Evolutionary conservation across 345 rosid species (phyloP).

Genomic region (Excoecaria agallocha): DNA sequence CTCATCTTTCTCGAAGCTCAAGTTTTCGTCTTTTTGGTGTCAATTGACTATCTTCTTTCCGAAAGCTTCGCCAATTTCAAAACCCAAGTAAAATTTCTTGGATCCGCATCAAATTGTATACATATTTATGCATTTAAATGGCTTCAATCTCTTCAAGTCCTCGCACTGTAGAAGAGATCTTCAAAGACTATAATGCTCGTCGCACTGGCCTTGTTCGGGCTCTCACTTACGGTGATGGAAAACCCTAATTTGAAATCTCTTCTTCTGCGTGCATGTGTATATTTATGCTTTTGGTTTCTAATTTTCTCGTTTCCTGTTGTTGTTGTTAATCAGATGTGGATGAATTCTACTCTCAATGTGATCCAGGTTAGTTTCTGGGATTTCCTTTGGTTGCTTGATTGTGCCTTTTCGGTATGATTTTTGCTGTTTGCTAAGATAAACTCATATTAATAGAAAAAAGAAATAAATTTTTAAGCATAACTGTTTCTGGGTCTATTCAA

Average conservation of each 20-base stretch:
- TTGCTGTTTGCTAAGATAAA: neutral
- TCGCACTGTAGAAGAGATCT: constrained; percentile 95
- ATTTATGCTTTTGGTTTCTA: neutral
- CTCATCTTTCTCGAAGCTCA: neutral
- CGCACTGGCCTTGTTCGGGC: constrained; percentile 88
- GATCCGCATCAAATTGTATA: neutral
- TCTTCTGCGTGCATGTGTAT: constrained; percentile 2
- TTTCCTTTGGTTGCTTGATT: neutral
- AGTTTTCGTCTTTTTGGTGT: neutral
- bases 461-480: no score
- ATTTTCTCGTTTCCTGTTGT: neutral
- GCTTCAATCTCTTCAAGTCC: constrained; percentile 52
- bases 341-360: constrained; percentile 81
- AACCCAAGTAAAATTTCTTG: neutral
- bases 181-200: constrained; percentile 74
- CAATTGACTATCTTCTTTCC: neutral
- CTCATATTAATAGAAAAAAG: no score
- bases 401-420: neutral
- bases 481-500: neutral
- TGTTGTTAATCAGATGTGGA: constrained; percentile 66
- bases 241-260: constrained; percentile 5
- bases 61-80: neutral
- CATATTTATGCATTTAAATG: constrained; percentile 22
- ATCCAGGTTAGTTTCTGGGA: constrained; percentile 67
- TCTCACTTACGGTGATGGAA: constrained; percentile 59